Base-by-base conservation (phyloP, 176 grass and related monocot species). In the Aegilops longissima region DNA sequence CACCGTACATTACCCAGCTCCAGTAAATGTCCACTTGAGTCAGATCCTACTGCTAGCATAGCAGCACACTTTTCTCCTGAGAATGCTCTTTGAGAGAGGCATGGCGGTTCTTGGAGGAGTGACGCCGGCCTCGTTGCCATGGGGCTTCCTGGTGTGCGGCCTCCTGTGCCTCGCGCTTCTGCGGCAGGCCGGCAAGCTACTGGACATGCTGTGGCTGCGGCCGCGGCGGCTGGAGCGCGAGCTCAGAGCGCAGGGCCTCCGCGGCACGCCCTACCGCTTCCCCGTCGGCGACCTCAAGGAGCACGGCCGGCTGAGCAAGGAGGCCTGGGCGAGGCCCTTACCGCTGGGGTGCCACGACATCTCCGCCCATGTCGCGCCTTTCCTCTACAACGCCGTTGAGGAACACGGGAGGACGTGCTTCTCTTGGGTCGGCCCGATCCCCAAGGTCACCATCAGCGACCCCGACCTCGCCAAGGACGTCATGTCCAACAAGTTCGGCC, bases 201-300 rank as follows among this genome's bases (percentile, higher is more conserved):
- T 95, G 31, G 51, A 89, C 11, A 70, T 36, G 63, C 74, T 83
- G 12, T 92, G 90, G 93, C 84, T 72, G 83, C 51, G 30, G 5
- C 93, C 93, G 25, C 84, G 88, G 66, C 85, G 88, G 30, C 86
- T 93, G 7, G 90, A 91, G 70, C 80, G 52, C 4, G 24, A n/a
- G 47, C 86, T 95, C 25, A 86, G 83, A 8, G 83, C 86, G 8
- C 93, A 95, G 76, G 93, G 93, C 39, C 47, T 95, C 24, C 75
- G 59, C 12, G 93, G 93, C 75, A 90, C 82, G 61, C 13, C 76
- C 9, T 92, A 95, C 66, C 85, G 40, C 6, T 86, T 92, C 54
- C 82, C 85, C 20, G 21, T 40, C 30, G 90, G 90, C 76, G 90
- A 92, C 80, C 42, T 85, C 13, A 87, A 63, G 80, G 84, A 87